Percentiles rank a stretch among this genome's conserved stretches.
Evolutionary conservation across 352 stramenopile genomes (phyloP).

Genomic region (Pythium aphanidermatum): DNA sequence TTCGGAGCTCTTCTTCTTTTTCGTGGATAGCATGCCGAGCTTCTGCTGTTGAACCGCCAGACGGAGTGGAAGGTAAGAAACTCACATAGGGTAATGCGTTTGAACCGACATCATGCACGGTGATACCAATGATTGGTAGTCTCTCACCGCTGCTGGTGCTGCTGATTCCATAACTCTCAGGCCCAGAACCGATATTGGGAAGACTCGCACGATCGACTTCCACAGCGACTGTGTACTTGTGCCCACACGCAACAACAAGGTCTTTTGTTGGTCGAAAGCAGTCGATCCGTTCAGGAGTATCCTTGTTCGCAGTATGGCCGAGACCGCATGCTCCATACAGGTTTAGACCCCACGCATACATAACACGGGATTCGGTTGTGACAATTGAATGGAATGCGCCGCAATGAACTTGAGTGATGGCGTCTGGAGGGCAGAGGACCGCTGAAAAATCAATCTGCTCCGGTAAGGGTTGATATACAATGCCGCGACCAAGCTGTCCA

Average conservation of each 20-base stretch:
- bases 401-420: slow-evolving; percentile 54
- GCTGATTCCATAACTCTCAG: too few relatives aligned
- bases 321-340: slow-evolving; percentile 74
- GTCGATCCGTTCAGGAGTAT: slow-evolving; percentile 69
- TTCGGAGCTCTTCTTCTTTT: slow-evolving; percentile 73
- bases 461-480: slow-evolving; percentile 75
- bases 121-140: slow-evolving; percentile 2
- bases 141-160: not conserved
- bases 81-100: not conserved
- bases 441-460: slow-evolving; percentile 49
- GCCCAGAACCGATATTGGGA: too few relatives aligned
- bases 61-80: too few relatives aligned
- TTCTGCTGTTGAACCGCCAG: slow-evolving; percentile 6
- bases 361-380: slow-evolving; percentile 48
- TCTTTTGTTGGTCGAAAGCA: slow-evolving; percentile 55
- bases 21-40: slow-evolving; percentile 54
- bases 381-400: slow-evolving; percentile 77
- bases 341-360: slow-evolving; percentile 81
- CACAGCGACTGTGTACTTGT: slow-evolving; percentile 79
- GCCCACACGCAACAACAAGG: slow-evolving; percentile 59
- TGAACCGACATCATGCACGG: slow-evolving; percentile 2
- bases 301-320: slow-evolving; percentile 73
- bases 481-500: slow-evolving; percentile 82
- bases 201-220: slow-evolving; percentile 27
- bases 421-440: slow-evolving; percentile 40